Evolutionary conservation across 1,284 basidiomycete species (phyloP), one percentile per base, ranked within the genome.

Genomic region (Ganoderma boninense): DNA sequence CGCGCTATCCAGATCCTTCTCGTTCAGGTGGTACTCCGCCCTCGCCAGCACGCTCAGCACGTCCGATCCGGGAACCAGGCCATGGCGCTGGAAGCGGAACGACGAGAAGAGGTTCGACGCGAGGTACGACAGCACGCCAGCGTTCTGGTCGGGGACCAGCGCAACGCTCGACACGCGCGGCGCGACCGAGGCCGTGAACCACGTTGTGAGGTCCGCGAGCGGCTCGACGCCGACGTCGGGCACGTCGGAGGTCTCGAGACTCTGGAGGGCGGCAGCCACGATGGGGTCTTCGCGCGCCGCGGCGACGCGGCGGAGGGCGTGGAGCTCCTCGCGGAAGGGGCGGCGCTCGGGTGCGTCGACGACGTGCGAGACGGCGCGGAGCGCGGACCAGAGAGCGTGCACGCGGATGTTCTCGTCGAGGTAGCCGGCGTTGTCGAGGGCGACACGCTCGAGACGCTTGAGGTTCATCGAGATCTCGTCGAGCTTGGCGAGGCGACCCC

Each of bases 1-100:
- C 16, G 98, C 97, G 72, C 88, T 90, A 77, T 99, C 97, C 74
- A 99, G 84, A 79, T 99, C 95, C 86, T 97, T 97, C 83, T 97
- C 93, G 72, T 93, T 93, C 77, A 99, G 82, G 79, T 94, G 90
- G 82, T 94, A 92, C 82, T 98, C 95, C n/a, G 96, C 96, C 66
- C 97, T 85, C 3, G 97, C 92, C 54, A 99, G 81, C 62, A 96
- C 91, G 77, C 94, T 95, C 68, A 96, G 85, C 38, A 97, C 94
- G 80, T 99, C 97, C 64, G 90, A 83, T 16, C 97, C 97, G 57
- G 90, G 84, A 3, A 93, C 90, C 26, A 94, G 81, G 4, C 94
- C 92, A 68, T 92, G 91, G 67, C 92, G 86, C 77, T 88, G 87
- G 86, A 99, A 97, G 69, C 92, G 86, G 75, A 98, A 86, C 57